A percentile compares a stretch with the other conserved stretches of the same genome.
phyloP scores from a whole-genome alignment of 2,329 filamentous ascomycete genomes.

The Rhytidhysteron rufulum region DNA sequence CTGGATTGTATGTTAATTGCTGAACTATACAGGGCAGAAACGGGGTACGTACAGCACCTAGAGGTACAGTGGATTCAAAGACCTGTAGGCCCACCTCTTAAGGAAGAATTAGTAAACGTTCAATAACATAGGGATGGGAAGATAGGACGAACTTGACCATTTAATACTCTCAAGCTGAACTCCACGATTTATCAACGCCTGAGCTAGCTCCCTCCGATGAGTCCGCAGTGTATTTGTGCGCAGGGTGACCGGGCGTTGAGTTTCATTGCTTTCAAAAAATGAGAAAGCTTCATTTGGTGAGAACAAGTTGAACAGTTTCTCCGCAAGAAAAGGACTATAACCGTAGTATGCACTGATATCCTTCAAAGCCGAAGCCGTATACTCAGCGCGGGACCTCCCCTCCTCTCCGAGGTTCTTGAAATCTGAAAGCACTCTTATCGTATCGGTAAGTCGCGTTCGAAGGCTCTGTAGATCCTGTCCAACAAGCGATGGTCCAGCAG shows the following conservation, averaged over 20 bases:
- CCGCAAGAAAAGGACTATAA: constrained; percentile 89
- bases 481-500: constrained; percentile 60
- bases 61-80: constrained; percentile 82
- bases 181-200: constrained; percentile 90
- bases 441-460: constrained; percentile 85
- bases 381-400: constrained; percentile 79
- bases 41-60: no score
- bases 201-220: constrained; percentile 74
- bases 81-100: constrained; percentile 95
- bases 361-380: constrained; percentile 78
- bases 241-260: constrained; percentile 87
- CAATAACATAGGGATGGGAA: no score
- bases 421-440: constrained; percentile 84
- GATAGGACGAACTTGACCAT: no score
- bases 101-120: no score
- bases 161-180: constrained; percentile 96
- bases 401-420: constrained; percentile 78
- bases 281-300: constrained; percentile 90
- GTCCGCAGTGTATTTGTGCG: constrained; percentile 91
- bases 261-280: constrained; percentile 99
- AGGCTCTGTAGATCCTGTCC: constrained; percentile 82
- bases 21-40: no score
- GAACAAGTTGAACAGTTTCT: constrained; percentile 93
- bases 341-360: constrained; percentile 97
- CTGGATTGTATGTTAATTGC: no score